These are phyloP conservation scores for Saccharomycopsis hybrid DNA, from an alignment of 1,139 yeast species.

Conservation along the genomic window DNA sequence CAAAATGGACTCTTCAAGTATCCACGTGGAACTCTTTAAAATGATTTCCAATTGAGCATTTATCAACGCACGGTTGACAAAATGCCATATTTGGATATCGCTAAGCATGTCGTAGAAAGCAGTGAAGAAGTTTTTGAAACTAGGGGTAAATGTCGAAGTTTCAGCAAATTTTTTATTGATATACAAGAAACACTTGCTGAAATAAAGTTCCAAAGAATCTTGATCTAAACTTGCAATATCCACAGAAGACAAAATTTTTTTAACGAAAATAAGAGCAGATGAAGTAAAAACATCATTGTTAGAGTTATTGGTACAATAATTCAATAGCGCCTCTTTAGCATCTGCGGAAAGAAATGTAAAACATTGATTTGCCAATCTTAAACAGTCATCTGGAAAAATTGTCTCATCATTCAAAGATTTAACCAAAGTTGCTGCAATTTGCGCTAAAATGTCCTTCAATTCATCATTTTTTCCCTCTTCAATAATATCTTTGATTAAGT, in stretches of 20 bases:
- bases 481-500: no score
- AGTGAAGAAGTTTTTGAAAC: conserved; percentile 32
- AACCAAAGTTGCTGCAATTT: no score
- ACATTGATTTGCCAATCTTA: conserved; percentile 1
- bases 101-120: conserved; percentile 30
- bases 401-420: no score
- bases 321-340: neutral
- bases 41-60: conserved; percentile 68
- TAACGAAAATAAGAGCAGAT: neutral
- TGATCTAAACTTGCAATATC: no score
- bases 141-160: conserved; percentile 30
- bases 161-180: conserved; percentile 63
- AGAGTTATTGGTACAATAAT: neutral
- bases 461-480: no score
- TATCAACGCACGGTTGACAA: conserved; percentile 42
- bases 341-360: neutral
- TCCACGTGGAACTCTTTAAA: conserved; percentile 43
- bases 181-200: conserved; percentile 45
- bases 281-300: conserved; percentile 1
- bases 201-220: conserved; percentile 29
- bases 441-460: no score
- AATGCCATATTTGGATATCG: conserved; percentile 36
- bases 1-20: conserved; percentile 36
- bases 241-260: neutral
- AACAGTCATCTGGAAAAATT: no score